Percentiles rank a stretch among this genome's conserved stretches.
These are phyloP conservation scores for Colletotrichum liriopes DNA, from an alignment of 2,329 filamentous ascomycete species.

Conservation along the genomic window DNA sequence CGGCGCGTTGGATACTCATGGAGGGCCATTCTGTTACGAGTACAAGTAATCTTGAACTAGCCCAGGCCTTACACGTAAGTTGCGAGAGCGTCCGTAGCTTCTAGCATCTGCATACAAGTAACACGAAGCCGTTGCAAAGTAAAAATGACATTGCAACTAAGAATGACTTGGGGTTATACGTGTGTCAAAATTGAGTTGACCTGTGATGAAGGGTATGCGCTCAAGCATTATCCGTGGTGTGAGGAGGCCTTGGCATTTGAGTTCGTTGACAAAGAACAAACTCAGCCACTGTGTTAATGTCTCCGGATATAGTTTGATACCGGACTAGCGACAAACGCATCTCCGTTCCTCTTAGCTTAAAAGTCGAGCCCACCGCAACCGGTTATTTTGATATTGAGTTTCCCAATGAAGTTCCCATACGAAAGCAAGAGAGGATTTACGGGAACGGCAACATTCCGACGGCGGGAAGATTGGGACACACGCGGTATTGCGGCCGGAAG, in stretches of 20 bases:
- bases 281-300: conserved; percentile 3
- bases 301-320: conserved; percentile 14
- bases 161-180: too few species aligned
- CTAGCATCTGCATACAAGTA: neutral
- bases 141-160: neutral
- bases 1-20: too few species aligned
- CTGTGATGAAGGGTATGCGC: neutral
- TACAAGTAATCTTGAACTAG: too few species aligned
- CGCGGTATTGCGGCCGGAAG: neutral
- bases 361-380: conserved; percentile 19
- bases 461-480: neutral
- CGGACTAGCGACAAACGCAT: neutral
- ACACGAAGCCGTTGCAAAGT: neutral
- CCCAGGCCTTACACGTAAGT: neutral
- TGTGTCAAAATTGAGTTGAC: neutral
- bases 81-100: neutral
- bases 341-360: neutral
- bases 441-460: neutral
- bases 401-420: neutral
- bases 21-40: too few species aligned
- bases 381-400: neutral
- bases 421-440: neutral
- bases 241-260: neutral
- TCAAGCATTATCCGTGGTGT: neutral
- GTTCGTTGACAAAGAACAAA: conserved; percentile 8